These are phyloP conservation scores for Kurtzmaniella natalensis DNA, from an alignment of 1,139 yeast species.

Conservation along the genomic window DNA sequence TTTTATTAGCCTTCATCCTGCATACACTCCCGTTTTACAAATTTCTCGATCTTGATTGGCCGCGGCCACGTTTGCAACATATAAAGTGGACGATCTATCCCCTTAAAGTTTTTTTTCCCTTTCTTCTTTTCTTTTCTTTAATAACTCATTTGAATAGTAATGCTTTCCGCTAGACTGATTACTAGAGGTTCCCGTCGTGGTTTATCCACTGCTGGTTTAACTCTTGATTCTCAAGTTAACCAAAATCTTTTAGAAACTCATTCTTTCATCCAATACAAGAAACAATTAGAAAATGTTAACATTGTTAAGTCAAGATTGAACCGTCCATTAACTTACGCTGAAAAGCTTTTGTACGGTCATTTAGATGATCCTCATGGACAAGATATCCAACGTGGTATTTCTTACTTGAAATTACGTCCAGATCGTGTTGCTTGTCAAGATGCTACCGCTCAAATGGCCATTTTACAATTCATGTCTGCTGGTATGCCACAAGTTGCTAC, in stretches of 20 bases:
- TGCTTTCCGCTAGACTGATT: constrained; percentile 41
- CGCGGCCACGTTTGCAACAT: constrained; percentile 5
- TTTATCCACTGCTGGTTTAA: constrained; percentile 69
- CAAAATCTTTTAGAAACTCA: constrained; percentile 87
- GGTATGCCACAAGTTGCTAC: constrained; percentile 92
- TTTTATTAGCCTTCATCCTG: no score
- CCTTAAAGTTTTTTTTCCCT: constrained; percentile 6
- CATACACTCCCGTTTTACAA: constrained; percentile 2
- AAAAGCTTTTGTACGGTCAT: constrained; percentile 93
- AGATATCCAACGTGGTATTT: constrained; percentile 93
- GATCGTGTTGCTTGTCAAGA: constrained; percentile 99
- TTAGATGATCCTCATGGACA: constrained; percentile 93
- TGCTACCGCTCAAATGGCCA: constrained; percentile 99
- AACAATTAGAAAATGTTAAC: constrained; percentile 76
- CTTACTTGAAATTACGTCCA: constrained; percentile 95
- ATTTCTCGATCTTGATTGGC: constrained; percentile 5
- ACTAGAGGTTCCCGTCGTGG: constrained; percentile 48
- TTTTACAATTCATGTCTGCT: constrained; percentile 96
- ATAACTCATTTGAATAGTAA: constrained; percentile 14
- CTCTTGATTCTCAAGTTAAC: constrained; percentile 88
- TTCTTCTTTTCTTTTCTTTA: constrained; percentile 7
- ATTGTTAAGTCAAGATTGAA: constrained; percentile 82
- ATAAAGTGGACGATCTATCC: constrained; percentile 9
- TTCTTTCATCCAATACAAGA: constrained; percentile 76
- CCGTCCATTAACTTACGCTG: constrained; percentile 97